Base-by-base conservation (phyloP, 225 moss, liverwort and hornwort species). In the Pleurozium schreberi region DNA sequence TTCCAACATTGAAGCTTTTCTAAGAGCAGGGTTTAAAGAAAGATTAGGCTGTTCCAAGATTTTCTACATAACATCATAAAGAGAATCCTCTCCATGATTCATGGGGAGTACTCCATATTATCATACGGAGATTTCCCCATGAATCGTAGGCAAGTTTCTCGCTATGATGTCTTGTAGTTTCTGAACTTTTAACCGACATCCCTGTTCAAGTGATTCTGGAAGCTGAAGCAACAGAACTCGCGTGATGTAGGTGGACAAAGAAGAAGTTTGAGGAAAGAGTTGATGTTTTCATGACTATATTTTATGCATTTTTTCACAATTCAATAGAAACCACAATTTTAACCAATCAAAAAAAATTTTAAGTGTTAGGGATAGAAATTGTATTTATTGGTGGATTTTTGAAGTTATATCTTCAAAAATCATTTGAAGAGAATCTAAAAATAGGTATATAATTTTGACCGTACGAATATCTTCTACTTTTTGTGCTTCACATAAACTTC, bases 171-270 rank as follows among this genome's bases (percentile, higher is more conserved):
- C 36, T 60, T 25, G 59, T 42, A 73, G 47, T 58, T 26, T 58
- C 45, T 45, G 45, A 85, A 19, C 49, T 27, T 20, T 42, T 22
- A 20, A 76, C 30, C 28, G 63, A 40, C 12, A 63, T 18, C 62
- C 75, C 30, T 75, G 50, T 21, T 76, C 42, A 84, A 79, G 60
- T 73, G 53, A 82, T 64, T 64, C 60, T 85, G 49, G 57, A 87
- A 89, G 88, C 77, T 91, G 60, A 86, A 58, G 49, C 74, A 82
- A 50, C 45, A n/a, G 40, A 80, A 28, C 86, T 26, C 57, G 53
- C 59, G 66, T 66, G 45, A 33, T 88, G 82, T 81, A 99, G 98
- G 95, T 99, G 83, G 99, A 99, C 84, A 97, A 94, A 92, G 99
- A 99, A 92, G 99, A 99, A 88, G 95, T 99, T 86, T n/a, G n/a